phyloP scores from a whole-genome alignment of 768 basidiomycete genomes.

The Boletus subcaerulescens region DNA sequence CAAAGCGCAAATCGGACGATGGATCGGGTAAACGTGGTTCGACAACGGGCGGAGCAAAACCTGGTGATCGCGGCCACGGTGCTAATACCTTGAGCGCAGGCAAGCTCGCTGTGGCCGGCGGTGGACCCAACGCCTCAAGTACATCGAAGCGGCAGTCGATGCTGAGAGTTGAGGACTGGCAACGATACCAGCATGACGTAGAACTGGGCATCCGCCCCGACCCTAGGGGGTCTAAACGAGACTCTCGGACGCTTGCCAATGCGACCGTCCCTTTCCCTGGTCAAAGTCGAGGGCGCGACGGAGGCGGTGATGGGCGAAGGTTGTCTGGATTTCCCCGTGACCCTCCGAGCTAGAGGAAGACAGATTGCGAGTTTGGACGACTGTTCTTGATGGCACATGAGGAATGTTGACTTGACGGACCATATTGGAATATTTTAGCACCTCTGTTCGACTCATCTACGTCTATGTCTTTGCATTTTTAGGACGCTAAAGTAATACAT shows the following conservation, averaged over 20 bases:
- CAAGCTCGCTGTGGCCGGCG: conserved; percentile 46
- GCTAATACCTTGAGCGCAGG: conserved; percentile 49
- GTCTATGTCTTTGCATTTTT: conserved; percentile 5
- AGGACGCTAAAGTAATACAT: conserved; percentile 27
- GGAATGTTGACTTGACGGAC: conserved; percentile 12
- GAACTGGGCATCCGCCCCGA: conserved; percentile 32
- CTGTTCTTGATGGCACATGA: conserved; percentile 8
- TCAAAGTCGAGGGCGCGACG: conserved; percentile 20
- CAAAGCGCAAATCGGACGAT: conserved; percentile 43
- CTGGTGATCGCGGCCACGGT: conserved; percentile 36
- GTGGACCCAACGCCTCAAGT: conserved; percentile 27
- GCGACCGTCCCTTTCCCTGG: conserved; percentile 36
- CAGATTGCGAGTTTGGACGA: conserved; percentile 9
- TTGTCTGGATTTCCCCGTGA: conserved; percentile 36
- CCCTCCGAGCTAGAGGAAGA: conserved; percentile 34
- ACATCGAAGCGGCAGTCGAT: conserved; percentile 66
- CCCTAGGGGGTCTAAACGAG: conserved; percentile 15
- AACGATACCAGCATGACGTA: conserved; percentile 61
- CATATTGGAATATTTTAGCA: conserved; percentile 23
- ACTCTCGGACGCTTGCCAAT: conserved; percentile 18
- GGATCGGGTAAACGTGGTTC: conserved; percentile 37
- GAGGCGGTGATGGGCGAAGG: conserved; percentile 28
- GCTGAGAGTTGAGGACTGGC: conserved; percentile 86
- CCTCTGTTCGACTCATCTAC: conserved; percentile 9
- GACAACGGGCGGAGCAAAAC: conserved; percentile 32